Conservation (phyloP, 176 grass and related monocot genomes). For the Bonia amplexicaulis region DNA sequence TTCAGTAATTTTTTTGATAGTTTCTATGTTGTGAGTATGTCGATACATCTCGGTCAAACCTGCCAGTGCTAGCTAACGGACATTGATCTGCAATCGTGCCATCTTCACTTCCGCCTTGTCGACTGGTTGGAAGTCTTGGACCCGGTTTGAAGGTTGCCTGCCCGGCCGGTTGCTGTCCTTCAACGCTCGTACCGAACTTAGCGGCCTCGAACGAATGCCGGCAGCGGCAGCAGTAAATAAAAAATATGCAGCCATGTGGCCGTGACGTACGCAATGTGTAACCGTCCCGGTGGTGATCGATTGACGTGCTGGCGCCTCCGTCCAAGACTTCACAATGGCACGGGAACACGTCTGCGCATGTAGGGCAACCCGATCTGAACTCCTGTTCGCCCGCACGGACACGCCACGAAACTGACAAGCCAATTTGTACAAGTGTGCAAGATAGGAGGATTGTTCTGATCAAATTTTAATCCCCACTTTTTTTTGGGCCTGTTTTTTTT, state of each 20-base stretch:
- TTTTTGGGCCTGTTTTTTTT: too few relatives aligned
- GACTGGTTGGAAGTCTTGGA: conserved; percentile 7
- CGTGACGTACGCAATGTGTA: not conserved
- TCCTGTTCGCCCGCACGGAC: not conserved
- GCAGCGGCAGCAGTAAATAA: too few relatives aligned
- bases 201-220: not conserved
- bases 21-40: too few relatives aligned
- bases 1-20: too few relatives aligned
- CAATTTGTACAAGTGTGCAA: not conserved
- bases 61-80: not conserved
- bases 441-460: not conserved
- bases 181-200: conserved; percentile 40
- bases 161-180: not conserved
- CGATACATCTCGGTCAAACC: not conserved
- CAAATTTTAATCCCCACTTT: too few relatives aligned
- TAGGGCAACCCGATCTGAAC: too few relatives aligned
- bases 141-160: not conserved
- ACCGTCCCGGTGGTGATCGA: not conserved
- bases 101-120: not conserved
- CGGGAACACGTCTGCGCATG: not conserved
- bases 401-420: not conserved
- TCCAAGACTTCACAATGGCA: not conserved
- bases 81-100: not conserved
- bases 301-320: not conserved
- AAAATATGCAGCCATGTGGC: not conserved